A percentile compares a stretch with the other conserved stretches of the same genome.
These are phyloP conservation scores for Pichia thaimueangensis DNA, from an alignment of 805 yeast genomes.

Conservation along the genomic window DNA sequence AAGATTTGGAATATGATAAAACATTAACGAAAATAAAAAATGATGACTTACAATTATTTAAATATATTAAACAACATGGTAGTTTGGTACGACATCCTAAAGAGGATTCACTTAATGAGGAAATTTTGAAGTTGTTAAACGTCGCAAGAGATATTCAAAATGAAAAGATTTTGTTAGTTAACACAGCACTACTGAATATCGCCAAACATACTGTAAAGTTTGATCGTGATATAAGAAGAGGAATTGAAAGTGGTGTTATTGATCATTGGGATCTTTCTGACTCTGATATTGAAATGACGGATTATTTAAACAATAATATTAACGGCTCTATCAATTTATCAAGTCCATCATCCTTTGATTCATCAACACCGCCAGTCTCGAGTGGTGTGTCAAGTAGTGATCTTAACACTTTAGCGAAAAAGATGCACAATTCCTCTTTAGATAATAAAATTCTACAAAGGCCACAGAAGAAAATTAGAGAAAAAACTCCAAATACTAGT, in stretches of 20 bases:
- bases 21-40: slow-evolving; percentile 58
- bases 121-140: slow-evolving; percentile 63
- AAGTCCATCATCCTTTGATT: neutral
- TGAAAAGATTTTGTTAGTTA: slow-evolving; percentile 73
- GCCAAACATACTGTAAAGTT: slow-evolving; percentile 67
- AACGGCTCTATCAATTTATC: neutral
- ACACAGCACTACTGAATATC: slow-evolving; percentile 74
- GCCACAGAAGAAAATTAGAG: slow-evolving; percentile 8
- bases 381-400: neutral
- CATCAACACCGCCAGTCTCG: neutral
- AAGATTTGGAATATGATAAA: slow-evolving; percentile 63
- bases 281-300: slow-evolving; percentile 25
- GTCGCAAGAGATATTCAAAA: slow-evolving; percentile 57
- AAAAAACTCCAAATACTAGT: slow-evolving; percentile 8
- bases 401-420: slow-evolving; percentile 1
- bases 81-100: slow-evolving; percentile 75
- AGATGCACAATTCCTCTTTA: slow-evolving; percentile 1
- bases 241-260: slow-evolving; percentile 77
- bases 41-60: slow-evolving; percentile 75
- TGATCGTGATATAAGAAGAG: slow-evolving; percentile 66
- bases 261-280: slow-evolving; percentile 35
- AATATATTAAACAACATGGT: slow-evolving; percentile 76
- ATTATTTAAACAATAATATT: neutral
- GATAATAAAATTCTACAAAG: slow-evolving; percentile 6
- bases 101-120: slow-evolving; percentile 59